phyloP scores from a whole-genome alignment of 2,329 filamentous ascomycete genomes.

The Coniochaeta prunicola region DNA sequence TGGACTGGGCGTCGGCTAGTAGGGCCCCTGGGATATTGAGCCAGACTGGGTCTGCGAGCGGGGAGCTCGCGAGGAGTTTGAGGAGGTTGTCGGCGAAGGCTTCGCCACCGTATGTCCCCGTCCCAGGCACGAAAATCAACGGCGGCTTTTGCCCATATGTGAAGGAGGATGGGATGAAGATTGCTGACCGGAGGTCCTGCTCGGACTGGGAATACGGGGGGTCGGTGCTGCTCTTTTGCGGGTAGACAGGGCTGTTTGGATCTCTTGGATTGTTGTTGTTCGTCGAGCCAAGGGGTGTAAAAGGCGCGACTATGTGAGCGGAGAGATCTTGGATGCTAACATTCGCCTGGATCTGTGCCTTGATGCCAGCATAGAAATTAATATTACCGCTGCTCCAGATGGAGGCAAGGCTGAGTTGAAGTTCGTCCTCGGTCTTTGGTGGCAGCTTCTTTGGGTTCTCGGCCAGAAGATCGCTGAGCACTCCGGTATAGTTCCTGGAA shows the following conservation, averaged over 20 bases:
- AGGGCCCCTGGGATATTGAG: constrained; percentile 44
- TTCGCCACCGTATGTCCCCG: constrained; percentile 37
- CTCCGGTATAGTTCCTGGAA: not conserved
- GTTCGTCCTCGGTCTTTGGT: not conserved
- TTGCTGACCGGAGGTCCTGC: constrained; percentile 36
- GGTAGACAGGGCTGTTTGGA: not conserved
- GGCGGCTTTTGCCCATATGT: constrained; percentile 36
- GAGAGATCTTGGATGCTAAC: not conserved
- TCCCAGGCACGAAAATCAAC: constrained; percentile 46
- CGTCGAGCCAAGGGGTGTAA: not conserved
- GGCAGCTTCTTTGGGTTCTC: not conserved
- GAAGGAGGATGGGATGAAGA: constrained; percentile 43
- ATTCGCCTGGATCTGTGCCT: not conserved
- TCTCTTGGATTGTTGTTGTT: not conserved
- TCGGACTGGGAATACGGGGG: constrained; percentile 41
- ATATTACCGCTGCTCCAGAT: not conserved
- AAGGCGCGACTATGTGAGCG: not conserved
- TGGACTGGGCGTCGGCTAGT: constrained; percentile 40
- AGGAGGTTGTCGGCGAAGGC: constrained; percentile 39
- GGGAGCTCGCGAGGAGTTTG: constrained; percentile 33
- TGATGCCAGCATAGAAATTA: not conserved
- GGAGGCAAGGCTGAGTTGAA: not conserved
- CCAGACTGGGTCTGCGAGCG: constrained; percentile 43
- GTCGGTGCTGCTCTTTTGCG: constrained; percentile 22
- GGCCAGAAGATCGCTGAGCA: not conserved